Conservation (phyloP, 2,329 filamentous ascomycete species). For the Neospermospora avenae region DNA sequence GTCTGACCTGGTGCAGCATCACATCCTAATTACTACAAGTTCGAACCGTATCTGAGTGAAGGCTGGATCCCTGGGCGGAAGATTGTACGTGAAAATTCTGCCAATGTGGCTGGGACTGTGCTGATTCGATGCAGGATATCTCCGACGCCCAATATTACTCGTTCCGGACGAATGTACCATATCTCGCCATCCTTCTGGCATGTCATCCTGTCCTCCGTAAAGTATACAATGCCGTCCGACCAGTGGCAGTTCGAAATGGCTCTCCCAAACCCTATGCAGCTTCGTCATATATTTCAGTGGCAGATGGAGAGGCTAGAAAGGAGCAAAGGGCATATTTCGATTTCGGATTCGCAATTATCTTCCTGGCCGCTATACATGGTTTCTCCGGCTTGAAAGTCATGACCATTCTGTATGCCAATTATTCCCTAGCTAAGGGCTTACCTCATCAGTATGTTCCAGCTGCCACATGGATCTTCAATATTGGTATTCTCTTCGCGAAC, state of each 20-base stretch:
- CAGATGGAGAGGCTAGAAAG: constrained; percentile 53
- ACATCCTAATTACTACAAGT: constrained; percentile 78
- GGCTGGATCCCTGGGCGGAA: constrained; percentile 93
- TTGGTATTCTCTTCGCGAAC: constrained; percentile 82
- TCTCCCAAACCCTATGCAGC: constrained; percentile 32
- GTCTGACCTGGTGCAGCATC: constrained; percentile 52
- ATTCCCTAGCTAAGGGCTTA: constrained; percentile 68
- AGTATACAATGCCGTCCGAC: constrained; percentile 56
- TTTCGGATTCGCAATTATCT: constrained; percentile 73
- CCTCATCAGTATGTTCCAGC: constrained; percentile 68
- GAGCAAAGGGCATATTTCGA: constrained; percentile 78
- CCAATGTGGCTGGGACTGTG: not conserved
- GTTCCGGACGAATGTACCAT: constrained; percentile 84
- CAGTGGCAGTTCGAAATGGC: constrained; percentile 21
- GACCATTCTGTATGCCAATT: constrained; percentile 77
- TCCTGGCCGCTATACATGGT: constrained; percentile 77
- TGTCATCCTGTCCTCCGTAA: constrained; percentile 77
- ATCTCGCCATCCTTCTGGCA: constrained; percentile 68
- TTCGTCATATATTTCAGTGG: constrained; percentile 40
- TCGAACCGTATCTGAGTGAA: constrained; percentile 63
- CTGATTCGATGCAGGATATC: constrained; percentile 60
- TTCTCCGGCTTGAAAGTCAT: constrained; percentile 82
- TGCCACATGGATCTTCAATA: constrained; percentile 87
- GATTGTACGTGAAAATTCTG: constrained; percentile 56
- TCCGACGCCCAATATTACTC: constrained; percentile 84